These are phyloP conservation scores for Colletotrichum zoysiae DNA, from an alignment of 2,329 filamentous ascomycete genomes.

Conservation along the genomic window DNA sequence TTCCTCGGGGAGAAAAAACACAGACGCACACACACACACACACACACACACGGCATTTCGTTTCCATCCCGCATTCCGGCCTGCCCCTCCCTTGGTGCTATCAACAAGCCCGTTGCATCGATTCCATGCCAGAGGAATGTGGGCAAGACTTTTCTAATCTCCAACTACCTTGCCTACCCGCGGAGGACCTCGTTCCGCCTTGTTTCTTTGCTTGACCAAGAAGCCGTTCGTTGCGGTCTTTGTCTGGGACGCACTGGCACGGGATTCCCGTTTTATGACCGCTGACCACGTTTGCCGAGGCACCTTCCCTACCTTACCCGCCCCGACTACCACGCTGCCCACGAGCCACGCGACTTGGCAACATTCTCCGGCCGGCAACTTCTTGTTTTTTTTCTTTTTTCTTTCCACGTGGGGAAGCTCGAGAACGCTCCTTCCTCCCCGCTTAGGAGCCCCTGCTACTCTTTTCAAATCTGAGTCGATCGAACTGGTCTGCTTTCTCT, in stretches of 20 bases:
- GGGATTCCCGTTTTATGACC: neutral
- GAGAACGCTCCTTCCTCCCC: constrained; percentile 10
- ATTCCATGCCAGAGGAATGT: constrained; percentile 14
- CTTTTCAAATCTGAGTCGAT: too few relatives aligned
- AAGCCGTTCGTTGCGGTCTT: neutral
- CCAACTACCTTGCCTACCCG: neutral
- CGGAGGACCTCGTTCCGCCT: neutral
- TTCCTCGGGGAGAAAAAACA: neutral
- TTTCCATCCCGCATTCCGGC: neutral
- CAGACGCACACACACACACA: neutral
- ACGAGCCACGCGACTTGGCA: neutral
- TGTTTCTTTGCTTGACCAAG: neutral
- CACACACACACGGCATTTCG: neutral
- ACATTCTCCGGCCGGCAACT: neutral
- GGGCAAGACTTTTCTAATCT: neutral
- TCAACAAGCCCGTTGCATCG: neutral
- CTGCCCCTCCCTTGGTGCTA: neutral
- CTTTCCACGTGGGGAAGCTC: neutral
- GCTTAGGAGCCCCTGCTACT: too few relatives aligned
- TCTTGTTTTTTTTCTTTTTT: too few relatives aligned
- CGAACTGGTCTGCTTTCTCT: too few relatives aligned
- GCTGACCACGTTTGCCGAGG: neutral
- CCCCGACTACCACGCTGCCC: constrained; percentile 1
- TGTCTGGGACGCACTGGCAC: constrained; percentile 6
- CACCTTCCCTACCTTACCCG: neutral